Evolutionary conservation across 2,329 filamentous ascomycete species (phyloP).

Genomic region (Sporothrix luriei): DNA sequence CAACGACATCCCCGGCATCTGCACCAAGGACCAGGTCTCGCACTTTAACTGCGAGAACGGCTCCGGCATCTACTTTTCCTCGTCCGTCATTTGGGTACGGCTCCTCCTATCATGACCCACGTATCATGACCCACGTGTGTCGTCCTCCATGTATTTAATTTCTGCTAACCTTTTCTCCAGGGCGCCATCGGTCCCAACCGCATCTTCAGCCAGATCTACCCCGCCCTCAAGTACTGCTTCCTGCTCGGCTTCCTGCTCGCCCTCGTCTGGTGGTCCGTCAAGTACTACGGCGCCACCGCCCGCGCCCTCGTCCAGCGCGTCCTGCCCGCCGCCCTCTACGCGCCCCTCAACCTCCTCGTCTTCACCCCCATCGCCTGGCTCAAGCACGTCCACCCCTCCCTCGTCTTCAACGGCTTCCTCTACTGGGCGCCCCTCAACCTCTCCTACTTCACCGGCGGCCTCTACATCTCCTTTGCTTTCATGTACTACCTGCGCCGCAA

Average conservation of each 20-base stretch:
- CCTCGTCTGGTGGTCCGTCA: conserved; percentile 44
- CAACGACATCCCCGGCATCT: conserved; percentile 47
- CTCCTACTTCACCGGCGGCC: conserved; percentile 46
- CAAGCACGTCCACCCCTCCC: conserved; percentile 46
- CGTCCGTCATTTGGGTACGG: conserved; percentile 57
- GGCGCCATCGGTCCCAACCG: conserved; percentile 61
- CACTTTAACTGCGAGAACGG: conserved; percentile 58
- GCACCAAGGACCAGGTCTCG: conserved; percentile 51
- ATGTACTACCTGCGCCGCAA: conserved; percentile 35
- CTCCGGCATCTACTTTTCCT: conserved; percentile 62
- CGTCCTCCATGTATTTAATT: background rate
- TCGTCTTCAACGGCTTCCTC: conserved; percentile 45
- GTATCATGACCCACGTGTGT: too few species aligned
- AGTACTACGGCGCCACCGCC: background rate
- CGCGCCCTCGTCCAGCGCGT: background rate
- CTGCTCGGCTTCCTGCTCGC: conserved; percentile 52
- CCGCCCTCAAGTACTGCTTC: conserved; percentile 53
- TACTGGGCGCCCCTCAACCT: conserved; percentile 48
- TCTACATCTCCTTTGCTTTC: conserved; percentile 48
- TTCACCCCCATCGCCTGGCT: background rate
- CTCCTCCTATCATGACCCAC: too few species aligned
- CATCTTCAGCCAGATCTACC: conserved; percentile 55
- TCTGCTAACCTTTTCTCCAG: background rate
- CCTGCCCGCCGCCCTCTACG: background rate
- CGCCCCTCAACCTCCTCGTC: background rate